phyloP scores from a whole-genome alignment of 805 yeast species.

The Candida orba region DNA sequence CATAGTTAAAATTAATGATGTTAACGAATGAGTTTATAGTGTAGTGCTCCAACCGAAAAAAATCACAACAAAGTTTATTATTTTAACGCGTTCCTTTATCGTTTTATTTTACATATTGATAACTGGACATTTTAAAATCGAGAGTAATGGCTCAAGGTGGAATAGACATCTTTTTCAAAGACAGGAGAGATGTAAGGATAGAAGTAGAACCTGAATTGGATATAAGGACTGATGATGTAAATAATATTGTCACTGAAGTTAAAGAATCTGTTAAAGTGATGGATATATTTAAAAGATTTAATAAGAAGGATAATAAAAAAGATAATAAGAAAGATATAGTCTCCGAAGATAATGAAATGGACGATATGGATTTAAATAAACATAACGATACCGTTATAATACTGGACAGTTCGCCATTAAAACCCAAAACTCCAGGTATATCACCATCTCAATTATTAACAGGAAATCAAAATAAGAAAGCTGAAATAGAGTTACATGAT shows the following conservation, averaged over 20 bases:
- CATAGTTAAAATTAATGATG: background rate
- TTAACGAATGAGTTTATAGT: background rate
- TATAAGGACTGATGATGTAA: background rate
- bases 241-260: background rate
- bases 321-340: background rate
- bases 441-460: background rate
- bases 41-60: background rate
- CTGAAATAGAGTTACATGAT: background rate
- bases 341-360: background rate
- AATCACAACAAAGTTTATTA: background rate
- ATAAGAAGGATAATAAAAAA: background rate
- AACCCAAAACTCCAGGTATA: background rate
- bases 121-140: background rate
- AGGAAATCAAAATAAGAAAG: background rate
- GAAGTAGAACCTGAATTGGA: background rate
- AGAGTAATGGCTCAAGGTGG: slow-evolving; percentile 5
- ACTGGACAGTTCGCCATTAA: background rate
- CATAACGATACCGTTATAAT: background rate
- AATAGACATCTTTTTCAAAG: background rate
- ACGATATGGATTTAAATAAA: background rate
- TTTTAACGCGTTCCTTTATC: background rate
- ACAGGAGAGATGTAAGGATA: no score
- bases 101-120: no score
- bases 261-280: slow-evolving; percentile 2
- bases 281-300: slow-evolving; percentile 5